Conservation (phyloP, 2,329 filamentous ascomycete species). For the Colletotrichum paranaense region DNA sequence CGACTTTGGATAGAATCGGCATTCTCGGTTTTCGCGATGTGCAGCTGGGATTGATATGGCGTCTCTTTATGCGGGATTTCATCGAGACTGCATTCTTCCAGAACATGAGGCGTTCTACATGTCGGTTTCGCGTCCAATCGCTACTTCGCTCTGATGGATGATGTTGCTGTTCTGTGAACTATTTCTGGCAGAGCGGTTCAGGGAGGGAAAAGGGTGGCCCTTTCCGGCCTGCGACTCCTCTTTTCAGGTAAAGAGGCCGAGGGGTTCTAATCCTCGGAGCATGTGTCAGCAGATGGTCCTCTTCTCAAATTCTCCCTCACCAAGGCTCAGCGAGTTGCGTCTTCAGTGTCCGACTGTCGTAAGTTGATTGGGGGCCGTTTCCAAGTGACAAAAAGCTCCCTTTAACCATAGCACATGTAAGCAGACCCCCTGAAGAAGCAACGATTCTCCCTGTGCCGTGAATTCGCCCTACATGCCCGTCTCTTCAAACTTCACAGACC, state of each 20-base stretch:
- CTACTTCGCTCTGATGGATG: not conserved
- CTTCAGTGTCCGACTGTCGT: not conserved
- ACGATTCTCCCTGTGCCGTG: constrained; percentile 10
- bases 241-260: constrained; percentile 10
- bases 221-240: constrained; percentile 9
- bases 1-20: not conserved
- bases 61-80: not conserved
- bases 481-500: constrained; percentile 10
- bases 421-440: constrained; percentile 20
- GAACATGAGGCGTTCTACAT: not conserved
- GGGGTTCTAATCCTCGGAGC: constrained; percentile 3
- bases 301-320: not conserved
- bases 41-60: not conserved
- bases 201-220: not conserved
- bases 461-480: constrained; percentile 13
- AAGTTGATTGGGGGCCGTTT: constrained; percentile 17
- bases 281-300: constrained; percentile 14
- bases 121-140: not conserved
- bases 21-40: not conserved
- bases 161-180: not conserved
- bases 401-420: not conserved
- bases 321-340: not conserved
- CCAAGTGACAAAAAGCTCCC: constrained; percentile 2
- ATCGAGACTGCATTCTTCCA: not conserved
- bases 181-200: not conserved